phyloP scores from a whole-genome alignment of 208 protist genomes.

The Leishmania braziliensis region DNA sequence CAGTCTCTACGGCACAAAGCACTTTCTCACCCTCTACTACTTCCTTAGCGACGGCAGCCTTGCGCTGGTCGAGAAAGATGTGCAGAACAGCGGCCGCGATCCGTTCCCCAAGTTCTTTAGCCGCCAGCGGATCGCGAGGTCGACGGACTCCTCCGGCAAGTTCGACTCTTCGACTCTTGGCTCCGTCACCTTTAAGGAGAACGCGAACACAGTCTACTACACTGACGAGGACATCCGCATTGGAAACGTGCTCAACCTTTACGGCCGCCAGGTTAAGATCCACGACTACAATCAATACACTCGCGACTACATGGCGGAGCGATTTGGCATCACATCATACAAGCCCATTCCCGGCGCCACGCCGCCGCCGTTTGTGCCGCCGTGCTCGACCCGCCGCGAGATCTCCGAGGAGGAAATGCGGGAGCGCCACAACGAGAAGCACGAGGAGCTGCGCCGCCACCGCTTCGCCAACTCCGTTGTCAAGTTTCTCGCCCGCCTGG shows the following conservation, averaged over 20 bases:
- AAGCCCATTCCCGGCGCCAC: slow-evolving; percentile 60
- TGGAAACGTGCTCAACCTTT: slow-evolving; percentile 90
- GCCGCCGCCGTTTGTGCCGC: slow-evolving; percentile 63
- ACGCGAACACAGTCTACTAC: slow-evolving; percentile 94
- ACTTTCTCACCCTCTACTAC: slow-evolving; percentile 96
- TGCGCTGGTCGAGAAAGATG: slow-evolving; percentile 94
- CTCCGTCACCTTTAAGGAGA: slow-evolving; percentile 92
- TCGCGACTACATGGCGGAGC: slow-evolving; percentile 77
- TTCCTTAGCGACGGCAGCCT: slow-evolving; percentile 97
- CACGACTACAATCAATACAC: slow-evolving; percentile 96
- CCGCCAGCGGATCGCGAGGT: slow-evolving; percentile 84
- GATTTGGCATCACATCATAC: slow-evolving; percentile 69
- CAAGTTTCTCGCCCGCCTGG: slow-evolving; percentile 91
- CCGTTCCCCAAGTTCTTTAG: slow-evolving; percentile 96
- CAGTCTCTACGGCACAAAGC: slow-evolving; percentile 89
- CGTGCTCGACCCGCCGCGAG: slow-evolving; percentile 81
- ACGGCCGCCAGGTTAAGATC: slow-evolving; percentile 84
- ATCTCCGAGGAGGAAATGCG: slow-evolving; percentile 86
- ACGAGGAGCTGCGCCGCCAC: slow-evolving; percentile 81
- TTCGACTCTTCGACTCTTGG: slow-evolving; percentile 89
- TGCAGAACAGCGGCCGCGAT: slow-evolving; percentile 96
- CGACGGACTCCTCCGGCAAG: slow-evolving; percentile 57
- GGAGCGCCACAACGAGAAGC: slow-evolving; percentile 72
- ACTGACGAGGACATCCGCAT: slow-evolving; percentile 93
- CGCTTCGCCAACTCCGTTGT: slow-evolving; percentile 83